phyloP scores from a whole-genome alignment of 2,329 filamentous ascomycete genomes.

The Rhinocladiella mackenziei region DNA sequence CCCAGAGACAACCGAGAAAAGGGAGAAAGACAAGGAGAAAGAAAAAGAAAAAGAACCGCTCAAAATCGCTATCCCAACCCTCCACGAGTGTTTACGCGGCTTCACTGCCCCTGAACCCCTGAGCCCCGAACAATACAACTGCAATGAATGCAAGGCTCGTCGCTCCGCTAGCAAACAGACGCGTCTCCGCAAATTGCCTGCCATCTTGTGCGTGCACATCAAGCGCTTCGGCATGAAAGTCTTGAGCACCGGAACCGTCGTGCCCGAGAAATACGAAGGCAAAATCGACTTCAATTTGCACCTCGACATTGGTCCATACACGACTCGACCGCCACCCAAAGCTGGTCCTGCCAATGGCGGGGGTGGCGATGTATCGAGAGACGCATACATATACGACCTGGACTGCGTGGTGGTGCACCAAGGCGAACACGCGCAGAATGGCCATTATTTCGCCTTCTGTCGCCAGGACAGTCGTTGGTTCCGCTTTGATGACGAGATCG shows the following conservation, averaged over 20 bases:
- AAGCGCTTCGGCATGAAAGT: conserved; percentile 51
- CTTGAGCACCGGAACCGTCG: conserved; percentile 10
- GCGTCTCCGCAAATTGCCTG: conserved; percentile 77
- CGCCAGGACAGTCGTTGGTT: conserved; percentile 69
- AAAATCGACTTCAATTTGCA: conserved; percentile 79
- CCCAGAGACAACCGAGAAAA: conserved; percentile 4
- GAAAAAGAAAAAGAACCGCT: conserved; percentile 30
- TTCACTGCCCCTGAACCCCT: conserved; percentile 81
- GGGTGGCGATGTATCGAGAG: not conserved
- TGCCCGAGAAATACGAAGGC: conserved; percentile 74
- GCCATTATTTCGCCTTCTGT: conserved; percentile 88
- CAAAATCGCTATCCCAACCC: conserved; percentile 47
- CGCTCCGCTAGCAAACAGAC: conserved; percentile 76
- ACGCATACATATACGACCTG: conserved; percentile 75
- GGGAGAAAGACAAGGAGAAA: not conserved
- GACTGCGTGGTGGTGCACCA: conserved; percentile 89
- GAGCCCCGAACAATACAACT: conserved; percentile 68
- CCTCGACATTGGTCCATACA: conserved; percentile 88
- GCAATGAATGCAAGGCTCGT: conserved; percentile 69
- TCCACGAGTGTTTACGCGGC: conserved; percentile 76
- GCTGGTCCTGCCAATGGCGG: not conserved
- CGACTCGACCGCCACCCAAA: conserved; percentile 54
- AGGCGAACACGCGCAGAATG: conserved; percentile 68
- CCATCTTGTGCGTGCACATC: conserved; percentile 85
- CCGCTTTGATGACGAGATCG: conserved; percentile 90